Evolutionary conservation across 192 early-diverging fungal genomes (phyloP).

Genomic region (Coemansia sp.): DNA sequence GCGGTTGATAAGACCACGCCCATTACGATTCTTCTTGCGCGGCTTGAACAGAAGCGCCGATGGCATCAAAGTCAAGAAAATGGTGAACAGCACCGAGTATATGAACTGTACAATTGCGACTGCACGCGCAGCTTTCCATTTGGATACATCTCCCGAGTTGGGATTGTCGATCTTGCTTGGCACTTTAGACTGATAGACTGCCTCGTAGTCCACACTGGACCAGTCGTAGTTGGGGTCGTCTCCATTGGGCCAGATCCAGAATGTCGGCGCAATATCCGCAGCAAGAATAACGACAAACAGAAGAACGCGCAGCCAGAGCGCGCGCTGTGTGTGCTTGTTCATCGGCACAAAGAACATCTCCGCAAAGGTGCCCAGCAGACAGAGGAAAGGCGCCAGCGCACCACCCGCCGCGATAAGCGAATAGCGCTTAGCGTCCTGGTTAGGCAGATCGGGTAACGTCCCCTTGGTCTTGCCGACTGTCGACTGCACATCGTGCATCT

Average conservation of each 20-base stretch:
- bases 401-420: constrained; percentile 72
- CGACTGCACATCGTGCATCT: constrained; percentile 49
- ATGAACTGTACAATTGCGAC: constrained; percentile 69
- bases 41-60: constrained; percentile 62
- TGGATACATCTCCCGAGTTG: constrained; percentile 15
- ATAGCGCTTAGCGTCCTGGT: constrained; percentile 55
- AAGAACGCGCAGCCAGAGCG: constrained; percentile 55
- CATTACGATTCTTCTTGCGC: constrained; percentile 56
- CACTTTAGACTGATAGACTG: constrained; percentile 34
- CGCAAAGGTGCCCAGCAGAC: constrained; percentile 62
- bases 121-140: constrained; percentile 56
- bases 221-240: constrained; percentile 49
- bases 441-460: constrained; percentile 27
- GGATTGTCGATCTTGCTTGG: constrained; percentile 31
- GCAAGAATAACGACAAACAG: constrained; percentile 63
- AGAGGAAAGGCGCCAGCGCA: constrained; percentile 66
- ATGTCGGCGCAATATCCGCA: constrained; percentile 63
- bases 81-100: constrained; percentile 64
- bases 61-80: constrained; percentile 68
- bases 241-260: constrained; percentile 56
- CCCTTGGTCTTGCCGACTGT: constrained; percentile 46
- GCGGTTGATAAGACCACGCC: constrained; percentile 57
- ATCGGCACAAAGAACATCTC: constrained; percentile 72
- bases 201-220: constrained; percentile 27
- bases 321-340: constrained; percentile 59